A percentile compares a stretch with the other conserved stretches of the same genome.
These are phyloP conservation scores for Salvia rosmarinus DNA, from an alignment of 257 asterid genomes.

Conservation along the genomic window DNA sequence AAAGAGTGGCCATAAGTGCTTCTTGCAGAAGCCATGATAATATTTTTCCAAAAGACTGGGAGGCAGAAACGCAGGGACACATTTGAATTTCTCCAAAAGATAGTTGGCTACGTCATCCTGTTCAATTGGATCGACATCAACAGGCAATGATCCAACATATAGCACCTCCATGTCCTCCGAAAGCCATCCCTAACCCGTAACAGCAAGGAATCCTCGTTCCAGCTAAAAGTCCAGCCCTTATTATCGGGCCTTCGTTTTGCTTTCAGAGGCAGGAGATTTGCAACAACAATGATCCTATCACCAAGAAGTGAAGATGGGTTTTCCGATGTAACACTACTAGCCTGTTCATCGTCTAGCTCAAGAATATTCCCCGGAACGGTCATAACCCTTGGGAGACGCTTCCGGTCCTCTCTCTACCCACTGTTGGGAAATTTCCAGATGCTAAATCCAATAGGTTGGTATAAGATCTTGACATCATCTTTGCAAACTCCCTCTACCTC, in stretches of 20 bases:
- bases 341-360: slow-evolving; percentile 85
- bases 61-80: slow-evolving; percentile 79
- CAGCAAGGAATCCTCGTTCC: slow-evolving; percentile 57
- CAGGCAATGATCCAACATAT: slow-evolving; percentile 53
- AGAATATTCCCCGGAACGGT: slow-evolving; percentile 82
- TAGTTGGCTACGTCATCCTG: slow-evolving; percentile 71
- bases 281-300: slow-evolving; percentile 71
- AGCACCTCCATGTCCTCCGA: slow-evolving; percentile 59
- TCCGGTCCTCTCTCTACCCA: slow-evolving; percentile 77
- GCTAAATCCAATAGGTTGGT: slow-evolving; percentile 90
- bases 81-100: slow-evolving; percentile 74
- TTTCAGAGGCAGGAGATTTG: slow-evolving; percentile 55
- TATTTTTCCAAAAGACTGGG: slow-evolving; percentile 67
- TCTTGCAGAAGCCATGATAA: slow-evolving; percentile 82
- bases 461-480: slow-evolving; percentile 92
- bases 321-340: slow-evolving; percentile 71
- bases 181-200: slow-evolving; percentile 52
- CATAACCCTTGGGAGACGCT: slow-evolving; percentile 74
- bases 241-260: slow-evolving; percentile 67
- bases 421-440: slow-evolving; percentile 76
- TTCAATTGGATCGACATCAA: slow-evolving; percentile 61
- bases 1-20: slow-evolving; percentile 83
- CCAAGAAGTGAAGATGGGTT: slow-evolving; percentile 69
- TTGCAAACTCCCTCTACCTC: slow-evolving; percentile 39
- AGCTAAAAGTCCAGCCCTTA: slow-evolving; percentile 75